phyloP scores from a whole-genome alignment of 495 filamentous ascomycete species.

The Aspergillus coremiiformis region DNA sequence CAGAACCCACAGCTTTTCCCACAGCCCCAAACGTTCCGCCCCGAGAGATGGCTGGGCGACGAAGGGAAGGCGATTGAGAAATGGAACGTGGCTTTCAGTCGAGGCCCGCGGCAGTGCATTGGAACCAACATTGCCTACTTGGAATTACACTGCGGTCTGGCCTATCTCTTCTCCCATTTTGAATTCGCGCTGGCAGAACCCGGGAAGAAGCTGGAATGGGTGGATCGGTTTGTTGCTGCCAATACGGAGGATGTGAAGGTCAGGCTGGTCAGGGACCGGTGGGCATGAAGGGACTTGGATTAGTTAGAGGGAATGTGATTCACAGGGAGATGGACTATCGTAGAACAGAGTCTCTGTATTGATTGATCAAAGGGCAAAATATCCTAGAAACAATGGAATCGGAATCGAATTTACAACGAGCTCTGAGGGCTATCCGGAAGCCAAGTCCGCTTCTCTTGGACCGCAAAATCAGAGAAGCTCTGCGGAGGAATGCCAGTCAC shows the following conservation, averaged over 20 bases:
- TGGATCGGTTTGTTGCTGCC: neutral
- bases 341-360: too few relatives aligned
- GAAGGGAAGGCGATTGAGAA: neutral
- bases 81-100: neutral
- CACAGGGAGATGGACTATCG: too few relatives aligned
- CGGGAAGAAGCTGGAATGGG: neutral
- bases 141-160: neutral
- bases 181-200: neutral
- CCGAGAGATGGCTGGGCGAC: neutral
- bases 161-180: neutral
- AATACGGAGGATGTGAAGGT: neutral
- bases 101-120: neutral
- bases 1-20: neutral
- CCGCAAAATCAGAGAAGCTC: neutral
- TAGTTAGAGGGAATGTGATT: too few relatives aligned
- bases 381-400: too few relatives aligned
- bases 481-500: neutral
- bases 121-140: neutral
- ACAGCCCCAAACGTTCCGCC: neutral
- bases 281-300: too few relatives aligned
- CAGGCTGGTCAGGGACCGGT: neutral
- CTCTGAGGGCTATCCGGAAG: too few relatives aligned
- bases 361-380: too few relatives aligned
- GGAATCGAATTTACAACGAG: too few relatives aligned
- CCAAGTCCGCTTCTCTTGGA: neutral